Percentiles rank a stretch among this genome's conserved stretches.
phyloP scores from a whole-genome alignment of 2,329 filamentous ascomycete species.

The Clarireedia hainanense region DNA sequence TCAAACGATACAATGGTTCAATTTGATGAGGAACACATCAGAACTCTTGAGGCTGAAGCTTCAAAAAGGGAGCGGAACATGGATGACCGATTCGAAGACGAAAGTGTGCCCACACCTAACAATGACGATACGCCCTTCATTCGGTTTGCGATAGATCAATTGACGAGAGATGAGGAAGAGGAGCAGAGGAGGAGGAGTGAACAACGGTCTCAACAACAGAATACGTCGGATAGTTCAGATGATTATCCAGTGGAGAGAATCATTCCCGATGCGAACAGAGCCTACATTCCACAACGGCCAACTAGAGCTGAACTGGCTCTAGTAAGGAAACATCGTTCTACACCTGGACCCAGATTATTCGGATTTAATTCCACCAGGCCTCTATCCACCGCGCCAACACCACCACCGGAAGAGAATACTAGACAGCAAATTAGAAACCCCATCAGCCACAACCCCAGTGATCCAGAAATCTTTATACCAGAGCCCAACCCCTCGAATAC shows the following conservation, averaged over 20 bases:
- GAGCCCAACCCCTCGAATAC: conserved; percentile 37
- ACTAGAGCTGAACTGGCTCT: conserved; percentile 26
- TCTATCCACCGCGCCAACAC: conserved; percentile 14
- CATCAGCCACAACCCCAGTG: conserved; percentile 1
- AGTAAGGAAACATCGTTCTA: conserved; percentile 30
- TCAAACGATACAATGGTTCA: conserved; percentile 14
- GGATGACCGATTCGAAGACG: conserved; percentile 14
- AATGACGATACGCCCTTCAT: conserved; percentile 83
- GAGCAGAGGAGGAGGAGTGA: conserved; percentile 27
- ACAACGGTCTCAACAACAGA: conserved; percentile 33
- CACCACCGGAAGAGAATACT: background rate
- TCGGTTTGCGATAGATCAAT: conserved; percentile 78
- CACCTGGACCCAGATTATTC: conserved; percentile 26
- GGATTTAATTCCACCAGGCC: conserved; percentile 26
- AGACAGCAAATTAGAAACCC: background rate
- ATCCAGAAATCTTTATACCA: conserved; percentile 39
- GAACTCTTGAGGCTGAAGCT: conserved; percentile 17
- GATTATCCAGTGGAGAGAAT: conserved; percentile 43
- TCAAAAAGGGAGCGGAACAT: conserved; percentile 16
- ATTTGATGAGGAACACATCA: conserved; percentile 26
- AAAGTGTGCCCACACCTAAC: conserved; percentile 37
- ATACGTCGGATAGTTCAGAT: conserved; percentile 30
- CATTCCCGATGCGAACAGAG: conserved; percentile 36
- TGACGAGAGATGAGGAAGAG: conserved; percentile 67
- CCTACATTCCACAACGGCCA: conserved; percentile 17